phyloP scores from a whole-genome alignment of 441 rosid genomes.

The Syzygium syzygioides region DNA sequence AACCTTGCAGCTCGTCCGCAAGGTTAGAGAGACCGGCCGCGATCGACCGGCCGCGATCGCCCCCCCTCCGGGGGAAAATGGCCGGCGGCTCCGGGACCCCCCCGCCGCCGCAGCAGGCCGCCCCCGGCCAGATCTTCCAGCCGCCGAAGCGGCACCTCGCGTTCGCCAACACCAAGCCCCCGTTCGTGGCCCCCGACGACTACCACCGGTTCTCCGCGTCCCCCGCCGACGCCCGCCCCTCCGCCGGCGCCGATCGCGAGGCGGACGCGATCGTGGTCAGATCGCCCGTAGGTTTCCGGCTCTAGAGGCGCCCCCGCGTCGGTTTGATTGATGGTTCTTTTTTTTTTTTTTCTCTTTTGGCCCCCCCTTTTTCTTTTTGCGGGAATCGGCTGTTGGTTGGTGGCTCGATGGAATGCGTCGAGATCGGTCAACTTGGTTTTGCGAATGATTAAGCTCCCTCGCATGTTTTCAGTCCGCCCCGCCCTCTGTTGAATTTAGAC shows the following conservation, averaged over 20 bases:
- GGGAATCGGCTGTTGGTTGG: neutral
- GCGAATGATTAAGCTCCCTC: neutral
- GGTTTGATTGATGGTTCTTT: neutral
- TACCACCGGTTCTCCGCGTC: constrained; percentile 62
- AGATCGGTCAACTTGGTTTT: neutral
- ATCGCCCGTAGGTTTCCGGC: constrained; percentile 64
- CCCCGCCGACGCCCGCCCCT: neutral
- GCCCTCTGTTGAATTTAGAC: neutral
- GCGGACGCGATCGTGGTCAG: constrained; percentile 61
- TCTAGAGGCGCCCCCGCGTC: neutral
- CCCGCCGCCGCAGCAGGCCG: neutral
- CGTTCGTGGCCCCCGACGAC: constrained; percentile 58
- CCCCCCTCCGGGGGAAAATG: constrained; percentile 18
- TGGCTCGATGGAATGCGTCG: neutral
- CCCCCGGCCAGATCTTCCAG: constrained; percentile 45
- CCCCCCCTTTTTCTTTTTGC: neutral
- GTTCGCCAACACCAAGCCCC: constrained; percentile 66
- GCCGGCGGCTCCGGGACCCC: constrained; percentile 51
- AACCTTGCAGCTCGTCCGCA: neutral
- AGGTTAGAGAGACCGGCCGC: too few relatives aligned
- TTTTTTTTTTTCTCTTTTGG: neutral
- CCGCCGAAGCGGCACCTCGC: constrained; percentile 77
- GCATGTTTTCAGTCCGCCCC: neutral
- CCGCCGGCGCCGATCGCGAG: constrained; percentile 40
- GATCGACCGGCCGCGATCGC: constrained; percentile 4